Evolutionary conservation across 305 asterid genomes (phyloP), one percentile per base, ranked within the genome.

Genomic region (Fraxinus ornus): DNA sequence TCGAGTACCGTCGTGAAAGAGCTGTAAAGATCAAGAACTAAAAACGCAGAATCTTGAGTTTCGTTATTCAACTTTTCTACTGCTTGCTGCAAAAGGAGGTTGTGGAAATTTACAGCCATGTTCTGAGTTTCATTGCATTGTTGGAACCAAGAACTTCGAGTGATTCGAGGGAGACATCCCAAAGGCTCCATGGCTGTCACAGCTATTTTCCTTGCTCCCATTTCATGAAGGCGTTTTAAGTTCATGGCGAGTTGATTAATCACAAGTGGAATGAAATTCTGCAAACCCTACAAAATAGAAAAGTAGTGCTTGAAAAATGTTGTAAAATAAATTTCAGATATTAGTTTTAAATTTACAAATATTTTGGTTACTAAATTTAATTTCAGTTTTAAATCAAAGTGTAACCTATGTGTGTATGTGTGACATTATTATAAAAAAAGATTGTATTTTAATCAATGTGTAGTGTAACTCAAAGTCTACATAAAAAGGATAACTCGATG

Each of bases 161-260:
- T 89, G 13, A 26, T 32, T 6, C 83, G 83, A 15, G 95, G 95
- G 6, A 91, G 93, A 80, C 95, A 91, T 0, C 95, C 92, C 70
- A 89, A 10, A 0, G 95, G 95, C 78, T 89, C 80, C 77, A 91
- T 75, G 3, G 88, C 75, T 10, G 92, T 87, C 74, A 90, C 91
- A 0, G 77, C 91, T 6, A 91, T 85, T 81, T 84, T 91, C 6
- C 77, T 84, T 3, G 90, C 93, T 32, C 93, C 95, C 0, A 90
- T 66, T 4, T 57, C 55, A 13, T 75, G 80, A 8, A 91, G 62
- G 7, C 85, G 82, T 41, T 64, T 72, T 24, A 90, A 32, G 85
- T 90, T 81, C 71, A 37, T 15, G 4, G 81, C 79, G 0, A 91
- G 87, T 76, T 91, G 89, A n/a, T 71, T 85, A 2, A 91, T 35